Base-by-base conservation (phyloP, 1,284 basidiomycete species). In the Malassezia yamatoensis region DNA sequence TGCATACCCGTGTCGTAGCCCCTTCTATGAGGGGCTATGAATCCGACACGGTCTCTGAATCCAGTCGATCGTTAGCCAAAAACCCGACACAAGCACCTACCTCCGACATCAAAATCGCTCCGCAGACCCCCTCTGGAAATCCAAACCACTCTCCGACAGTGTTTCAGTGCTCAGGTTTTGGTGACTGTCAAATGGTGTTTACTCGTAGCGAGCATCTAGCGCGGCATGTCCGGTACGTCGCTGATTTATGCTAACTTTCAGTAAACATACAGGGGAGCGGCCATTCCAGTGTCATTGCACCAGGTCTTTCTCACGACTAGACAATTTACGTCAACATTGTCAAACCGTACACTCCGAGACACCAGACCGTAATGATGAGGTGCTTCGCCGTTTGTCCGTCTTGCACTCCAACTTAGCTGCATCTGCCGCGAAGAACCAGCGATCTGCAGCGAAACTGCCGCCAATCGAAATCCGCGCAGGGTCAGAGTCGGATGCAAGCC, bases 241-340 rank as follows among this genome's bases (percentile, higher is more conserved):
- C 39, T 36, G 32, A 33, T 48, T 48, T 20, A 43, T 48, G 46
- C 39, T 11, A 2, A 37, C 24, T 24, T 21, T 42, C 77, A 93
- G 90, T 65, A 96, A 96, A 81, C 91, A 96, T 76, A 96, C 91
- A 15, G 91, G 91, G 59, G 91, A 96, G 75, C 83, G 90, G 6
- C 91, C 91, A 5, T 96, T 96, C 77, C 64, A 65, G 32, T 96
- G 91, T 74, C 90, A 96, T 72, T 96, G 91, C 78, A 83, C 84
- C 29, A 93, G 94, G 75, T 85, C 91, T 58, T 96, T 96, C 74
- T 93, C 89, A 15, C 85, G 91, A 21, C 84, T 96, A 70, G 91
- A 96, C 79, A 96, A 96, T 74, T 82, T 96, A 11, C 84, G 91
- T 44, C 91, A 96, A 72, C 91, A 96, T 76, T 88, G 90, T 0